phyloP scores from a whole-genome alignment of 2,329 filamentous ascomycete genomes.

The Penicillium crustosum region DNA sequence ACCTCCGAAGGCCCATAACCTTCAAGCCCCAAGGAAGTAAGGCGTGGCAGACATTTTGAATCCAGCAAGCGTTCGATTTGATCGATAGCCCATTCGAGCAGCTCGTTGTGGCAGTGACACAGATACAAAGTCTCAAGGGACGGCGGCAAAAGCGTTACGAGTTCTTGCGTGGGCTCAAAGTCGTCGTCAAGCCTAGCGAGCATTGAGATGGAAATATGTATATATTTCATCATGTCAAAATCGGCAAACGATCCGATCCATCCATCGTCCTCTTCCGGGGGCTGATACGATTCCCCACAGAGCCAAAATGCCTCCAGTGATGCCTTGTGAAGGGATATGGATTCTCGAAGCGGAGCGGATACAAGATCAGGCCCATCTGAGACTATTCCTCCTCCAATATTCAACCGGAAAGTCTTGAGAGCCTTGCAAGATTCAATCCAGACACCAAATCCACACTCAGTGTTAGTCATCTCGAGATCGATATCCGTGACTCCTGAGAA shows the following conservation, averaged over 20 bases:
- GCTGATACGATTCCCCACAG: neutral
- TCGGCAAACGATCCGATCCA: slow-evolving; percentile 3
- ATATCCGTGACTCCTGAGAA: slow-evolving; percentile 2
- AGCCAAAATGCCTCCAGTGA: neutral
- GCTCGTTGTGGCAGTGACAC: neutral
- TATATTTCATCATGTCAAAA: neutral
- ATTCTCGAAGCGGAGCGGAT: neutral
- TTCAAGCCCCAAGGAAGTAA: slow-evolving; percentile 1
- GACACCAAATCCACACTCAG: neutral
- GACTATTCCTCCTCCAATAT: neutral
- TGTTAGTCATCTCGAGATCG: neutral
- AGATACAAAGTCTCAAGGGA: slow-evolving; percentile 1
- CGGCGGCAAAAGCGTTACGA: neutral
- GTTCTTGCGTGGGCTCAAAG: neutral
- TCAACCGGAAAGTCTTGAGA: neutral
- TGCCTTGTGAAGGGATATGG: neutral
- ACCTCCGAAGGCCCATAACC: neutral
- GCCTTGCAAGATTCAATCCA: slow-evolving; percentile 5
- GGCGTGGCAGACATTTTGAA: neutral
- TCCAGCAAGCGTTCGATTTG: neutral
- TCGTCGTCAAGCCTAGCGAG: neutral
- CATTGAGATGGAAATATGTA: neutral
- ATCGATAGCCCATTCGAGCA: neutral
- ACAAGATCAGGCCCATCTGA: neutral
- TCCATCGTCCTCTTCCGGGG: neutral